These are phyloP conservation scores for Polyporus tsugae DNA, from an alignment of 1,284 basidiomycete genomes.

Conservation along the genomic window DNA sequence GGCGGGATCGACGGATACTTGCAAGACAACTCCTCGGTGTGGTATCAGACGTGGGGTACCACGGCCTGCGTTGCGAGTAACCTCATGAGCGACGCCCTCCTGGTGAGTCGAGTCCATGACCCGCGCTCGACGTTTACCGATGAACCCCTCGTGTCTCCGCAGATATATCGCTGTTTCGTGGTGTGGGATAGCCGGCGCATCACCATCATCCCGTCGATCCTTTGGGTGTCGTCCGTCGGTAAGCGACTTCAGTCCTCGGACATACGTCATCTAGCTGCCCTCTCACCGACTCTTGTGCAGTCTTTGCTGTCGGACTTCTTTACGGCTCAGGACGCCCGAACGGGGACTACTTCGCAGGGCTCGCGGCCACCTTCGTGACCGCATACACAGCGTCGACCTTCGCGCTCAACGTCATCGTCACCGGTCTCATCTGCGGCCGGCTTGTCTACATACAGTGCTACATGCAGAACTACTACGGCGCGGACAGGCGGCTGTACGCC, in stretches of 20 bases:
- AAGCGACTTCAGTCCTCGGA: background rate
- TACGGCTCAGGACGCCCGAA: constrained; percentile 31
- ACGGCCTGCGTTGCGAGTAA: constrained; percentile 29
- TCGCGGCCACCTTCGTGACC: constrained; percentile 26
- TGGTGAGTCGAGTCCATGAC: constrained; percentile 21
- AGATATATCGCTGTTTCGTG: constrained; percentile 32
- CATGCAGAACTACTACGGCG: constrained; percentile 2
- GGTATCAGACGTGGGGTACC: constrained; percentile 34
- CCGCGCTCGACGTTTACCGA: too few species aligned
- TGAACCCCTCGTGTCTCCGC: too few species aligned
- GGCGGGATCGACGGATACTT: constrained; percentile 28
- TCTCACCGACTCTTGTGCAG: constrained; percentile 10
- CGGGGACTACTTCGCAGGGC: constrained; percentile 33
- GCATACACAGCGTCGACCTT: constrained; percentile 33
- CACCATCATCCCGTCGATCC: constrained; percentile 24
- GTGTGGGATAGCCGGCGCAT: constrained; percentile 30
- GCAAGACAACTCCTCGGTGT: constrained; percentile 23
- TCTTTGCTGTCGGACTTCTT: constrained; percentile 27
- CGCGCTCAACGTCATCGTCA: constrained; percentile 33
- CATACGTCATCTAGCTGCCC: too few species aligned
- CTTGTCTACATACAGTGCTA: constrained; percentile 25
- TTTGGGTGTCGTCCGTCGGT: constrained; percentile 32
- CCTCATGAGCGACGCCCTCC: constrained; percentile 33
- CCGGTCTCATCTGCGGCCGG: constrained; percentile 32
- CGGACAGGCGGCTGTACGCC: constrained; percentile 21